Base-by-base conservation (phyloP, 345 rosid species). In the Linum tenue region DNA sequence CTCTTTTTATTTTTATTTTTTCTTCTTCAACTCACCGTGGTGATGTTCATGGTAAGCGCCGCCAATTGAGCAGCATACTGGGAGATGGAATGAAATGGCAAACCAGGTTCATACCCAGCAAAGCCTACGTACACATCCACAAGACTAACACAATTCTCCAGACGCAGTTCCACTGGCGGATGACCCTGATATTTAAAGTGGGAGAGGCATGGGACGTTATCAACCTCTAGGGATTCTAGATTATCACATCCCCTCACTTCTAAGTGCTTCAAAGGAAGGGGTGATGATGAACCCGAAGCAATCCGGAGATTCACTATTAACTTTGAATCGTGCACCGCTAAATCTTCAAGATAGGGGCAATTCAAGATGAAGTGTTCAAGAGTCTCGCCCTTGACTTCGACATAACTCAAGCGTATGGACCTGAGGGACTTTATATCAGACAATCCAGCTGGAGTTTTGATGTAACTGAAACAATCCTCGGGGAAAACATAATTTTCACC, bases 181-280 rank as follows among this genome's bases (percentile, higher is more conserved):
- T n/a, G n/a, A n/a, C n/a, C n/a, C n/a, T n/a, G n/a, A 41, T 41
- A 41, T 7, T 3, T 41, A 3, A 41, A 41, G 7, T 7, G 44
- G 3, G 44, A 41, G 44, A 44, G 51, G 51, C 2, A 7, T 2
- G 51, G 51, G 51, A 14, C 51, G 9, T 7, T 2, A 2, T 7
- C 9, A 72, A 72, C 56, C 70, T 66, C 67, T 0, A 72, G 10
- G 39, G 42, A 36, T 15, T 48, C 39, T n/a, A 61, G 37, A 43
- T 10, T 9, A 2, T 5, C 3, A 5, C 70, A 61, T 4, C 7
- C 1, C 3, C 10, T 2, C n/a, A 72, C 43, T 36, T 66, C 67
- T 5, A 72, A 56, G 59, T 36, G 12, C 65, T 66, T 65, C 56
- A 72, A 51, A 10, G 17, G 66, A 22, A 71, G 75, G 0, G 66